phyloP scores from a whole-genome alignment of 306 rosid species.

The Geum urbanum region DNA sequence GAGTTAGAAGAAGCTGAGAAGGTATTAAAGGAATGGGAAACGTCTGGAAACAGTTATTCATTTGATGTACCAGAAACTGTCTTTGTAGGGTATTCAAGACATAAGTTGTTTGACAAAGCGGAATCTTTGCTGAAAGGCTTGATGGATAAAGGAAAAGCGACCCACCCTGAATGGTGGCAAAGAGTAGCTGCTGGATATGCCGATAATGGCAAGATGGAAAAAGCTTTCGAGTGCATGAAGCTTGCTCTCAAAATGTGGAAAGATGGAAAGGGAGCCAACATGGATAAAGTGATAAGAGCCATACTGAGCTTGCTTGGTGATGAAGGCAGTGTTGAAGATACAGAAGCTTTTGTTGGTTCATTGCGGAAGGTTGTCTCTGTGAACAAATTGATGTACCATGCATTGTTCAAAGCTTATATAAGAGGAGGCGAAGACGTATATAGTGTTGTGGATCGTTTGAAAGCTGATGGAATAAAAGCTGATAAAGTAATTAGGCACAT shows the following conservation, averaged over 20 bases:
- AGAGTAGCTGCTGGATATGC: constrained; percentile 51
- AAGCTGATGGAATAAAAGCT: constrained; percentile 41
- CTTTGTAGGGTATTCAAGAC: constrained; percentile 44
- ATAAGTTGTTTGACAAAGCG: constrained; percentile 55
- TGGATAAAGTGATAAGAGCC: constrained; percentile 21
- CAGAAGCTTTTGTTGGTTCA: constrained; percentile 48
- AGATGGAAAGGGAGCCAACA: constrained; percentile 58
- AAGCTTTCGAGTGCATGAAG: constrained; percentile 52
- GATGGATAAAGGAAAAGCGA: constrained; percentile 47
- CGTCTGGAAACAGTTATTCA: constrained; percentile 68
- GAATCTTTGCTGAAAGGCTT: constrained; percentile 58
- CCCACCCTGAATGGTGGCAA: constrained; percentile 57
- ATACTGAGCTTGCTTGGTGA: constrained; percentile 62
- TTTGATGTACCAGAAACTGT: constrained; percentile 49
- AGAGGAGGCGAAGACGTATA: constrained; percentile 51
- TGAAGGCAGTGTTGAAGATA: constrained; percentile 48
- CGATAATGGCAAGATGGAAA: constrained; percentile 49
- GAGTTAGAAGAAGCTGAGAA: constrained; percentile 70
- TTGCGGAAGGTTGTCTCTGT: constrained; percentile 37
- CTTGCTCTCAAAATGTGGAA: constrained; percentile 35
- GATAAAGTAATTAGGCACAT: constrained; percentile 39
- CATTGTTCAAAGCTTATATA: constrained; percentile 46
- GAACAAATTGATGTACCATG: constrained; percentile 46
- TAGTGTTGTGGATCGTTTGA: constrained; percentile 46
- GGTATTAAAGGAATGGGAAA: constrained; percentile 67